Evolutionary conservation across 139 green algal genomes (phyloP), one percentile per base, ranked within the genome.

Genomic region (Coccomyxa sp.): DNA sequence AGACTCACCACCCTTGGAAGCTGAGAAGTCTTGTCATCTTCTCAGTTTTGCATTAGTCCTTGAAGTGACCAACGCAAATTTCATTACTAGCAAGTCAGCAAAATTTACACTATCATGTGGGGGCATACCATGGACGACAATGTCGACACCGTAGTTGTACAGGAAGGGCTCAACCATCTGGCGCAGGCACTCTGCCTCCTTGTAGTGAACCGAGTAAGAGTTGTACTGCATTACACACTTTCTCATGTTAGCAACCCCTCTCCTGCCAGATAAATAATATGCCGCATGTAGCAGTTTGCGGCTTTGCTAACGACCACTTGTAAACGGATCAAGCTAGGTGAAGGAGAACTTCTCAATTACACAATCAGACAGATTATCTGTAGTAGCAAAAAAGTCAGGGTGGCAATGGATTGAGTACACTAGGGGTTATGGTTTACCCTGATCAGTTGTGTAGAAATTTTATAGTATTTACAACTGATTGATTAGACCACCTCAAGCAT

Each of bases 81-180:
- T n/a, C n/a, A n/a, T n/a, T n/a, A n/a, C n/a, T n/a, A n/a, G n/a
- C n/a, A n/a, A n/a, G n/a, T n/a, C n/a, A n/a, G n/a, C n/a, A n/a
- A n/a, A n/a, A n/a, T n/a, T n/a, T n/a, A n/a, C n/a, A n/a, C n/a
- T n/a, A n/a, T n/a, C n/a, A n/a, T n/a, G n/a, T n/a, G n/a, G n/a
- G 7, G 38, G 38, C 66, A 9, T 12, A 77, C 71, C 71, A 12
- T 77, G 71, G 17, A 89, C 57, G 21, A 88, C 82, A 23, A 89
- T 74, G 82, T 89, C 81, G 0, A 89, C 85, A 25, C 71, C 30
- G 1, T 16, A 28, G 58, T 68, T 10, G 81, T 84, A 84, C 38
- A 84, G 76, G 31, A 84, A 60, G 7, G 81, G 81, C 51, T 84
- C 81, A 15, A 77, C n/a, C 71, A 10, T 15, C 71, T 51, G 71